Base-by-base conservation (phyloP, 2,329 filamentous ascomycete species). In the Claviceps quebecensis region DNA sequence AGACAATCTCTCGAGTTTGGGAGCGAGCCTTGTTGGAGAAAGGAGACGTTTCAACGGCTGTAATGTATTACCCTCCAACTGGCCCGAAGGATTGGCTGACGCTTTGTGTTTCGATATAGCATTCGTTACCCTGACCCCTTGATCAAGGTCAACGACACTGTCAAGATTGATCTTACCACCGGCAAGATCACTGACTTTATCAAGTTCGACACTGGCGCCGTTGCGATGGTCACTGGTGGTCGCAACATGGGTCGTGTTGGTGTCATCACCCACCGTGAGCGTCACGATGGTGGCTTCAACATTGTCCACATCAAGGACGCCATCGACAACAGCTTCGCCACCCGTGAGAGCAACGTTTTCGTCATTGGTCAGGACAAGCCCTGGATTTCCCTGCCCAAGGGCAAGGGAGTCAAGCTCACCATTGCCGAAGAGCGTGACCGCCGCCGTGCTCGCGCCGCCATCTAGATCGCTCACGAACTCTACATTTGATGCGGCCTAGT, bases 231-330 rank as follows among this genome's bases (percentile, higher is more conserved):
- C 69, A 98, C 93, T 65, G 93, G 93, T 84, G 93, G 93, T 84
- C 93, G 91, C 72, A 98, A 98, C 88, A 98, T 97, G 91, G 93
- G 93, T 73, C 93, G 93, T 91, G 91, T 98, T 69, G 93, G 93
- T 86, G 91, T 97, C 73, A 94, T 98, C 80, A 97, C 93, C 67
- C 90, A 98, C 84, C 91, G 93, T 81, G 93, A 98, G 83, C 88
- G 93, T 68, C 93, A 98, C 83, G 93, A 98, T 66, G 93, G 93
- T 81, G 93, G 93, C 74, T 98, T 98, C 87, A 94, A 94, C 83
- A 95, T 98, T 69, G 90, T 98, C 73, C 90, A 96, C 81, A 86
- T 98, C 77, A 98, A 98, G 87, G 93, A 98, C 70, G 91, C 90
- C 69, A 91, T 98, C 76, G 93, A 97, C 84, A 98, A 98, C 86